Percentiles rank a stretch among this genome's conserved stretches.
Evolutionary conservation across 2,329 filamentous ascomycete species (phyloP).

Genomic region (Fusarium anthophilum): DNA sequence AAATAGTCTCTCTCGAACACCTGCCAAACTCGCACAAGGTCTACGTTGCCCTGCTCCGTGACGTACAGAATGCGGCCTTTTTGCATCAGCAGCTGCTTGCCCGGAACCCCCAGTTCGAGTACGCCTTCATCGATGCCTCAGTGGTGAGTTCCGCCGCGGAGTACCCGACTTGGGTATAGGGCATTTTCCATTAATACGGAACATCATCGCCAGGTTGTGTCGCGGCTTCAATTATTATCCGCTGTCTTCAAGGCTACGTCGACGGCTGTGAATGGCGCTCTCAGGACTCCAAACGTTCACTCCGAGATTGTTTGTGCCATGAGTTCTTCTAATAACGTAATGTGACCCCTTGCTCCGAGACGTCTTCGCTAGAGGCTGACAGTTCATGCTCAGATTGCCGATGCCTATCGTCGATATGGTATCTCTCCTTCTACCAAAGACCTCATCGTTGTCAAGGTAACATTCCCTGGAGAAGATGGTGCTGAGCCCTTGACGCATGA

Average conservation of each 20-base stretch:
- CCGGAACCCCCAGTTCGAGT: slow-evolving; percentile 87
- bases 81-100: slow-evolving; percentile 85
- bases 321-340: slow-evolving; percentile 83
- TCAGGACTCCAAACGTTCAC: slow-evolving; percentile 87
- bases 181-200: slow-evolving; percentile 11
- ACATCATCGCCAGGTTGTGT: slow-evolving; percentile 67
- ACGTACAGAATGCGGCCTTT: slow-evolving; percentile 80
- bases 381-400: slow-evolving; percentile 73
- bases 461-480: slow-evolving; percentile 57
- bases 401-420: slow-evolving; percentile 90
- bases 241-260: slow-evolving; percentile 82
- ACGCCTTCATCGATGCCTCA: slow-evolving; percentile 89
- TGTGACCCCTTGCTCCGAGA: not conserved
- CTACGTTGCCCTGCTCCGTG: slow-evolving; percentile 77
- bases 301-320: slow-evolving; percentile 87
- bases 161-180: slow-evolving; percentile 18
- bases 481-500: slow-evolving; percentile 56
- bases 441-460: slow-evolving; percentile 85
- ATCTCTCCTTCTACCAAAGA: slow-evolving; percentile 75
- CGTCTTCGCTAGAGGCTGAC: slow-evolving; percentile 10
- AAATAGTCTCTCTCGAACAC: slow-evolving; percentile 79
- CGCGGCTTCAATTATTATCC: slow-evolving; percentile 76
- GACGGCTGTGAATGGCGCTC: slow-evolving; percentile 65
- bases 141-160: slow-evolving; percentile 62
- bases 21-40: slow-evolving; percentile 73